A percentile compares a stretch with the other conserved stretches of the same genome.
Evolutionary conservation across 2,329 filamentous ascomycete species (phyloP).

Genomic region (Penicillium sp.): DNA sequence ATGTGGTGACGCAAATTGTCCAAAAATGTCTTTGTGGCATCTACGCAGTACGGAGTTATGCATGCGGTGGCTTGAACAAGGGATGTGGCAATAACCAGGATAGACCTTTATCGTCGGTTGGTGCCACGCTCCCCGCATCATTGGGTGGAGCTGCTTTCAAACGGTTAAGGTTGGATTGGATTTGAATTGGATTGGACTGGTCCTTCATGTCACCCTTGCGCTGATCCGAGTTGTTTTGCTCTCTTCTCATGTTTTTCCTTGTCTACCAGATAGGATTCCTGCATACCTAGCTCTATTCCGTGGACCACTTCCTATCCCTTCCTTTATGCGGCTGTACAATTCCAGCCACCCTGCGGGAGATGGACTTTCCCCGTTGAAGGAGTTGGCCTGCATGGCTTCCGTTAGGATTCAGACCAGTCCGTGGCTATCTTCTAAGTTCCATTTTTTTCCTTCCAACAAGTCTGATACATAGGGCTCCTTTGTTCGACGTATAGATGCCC

Average conservation of each 20-base stretch:
- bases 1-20: background rate
- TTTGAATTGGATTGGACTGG: constrained; percentile 9
- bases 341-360: constrained; percentile 3
- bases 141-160: constrained; percentile 22
- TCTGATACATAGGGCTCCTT: constrained; percentile 1
- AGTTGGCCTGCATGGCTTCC: constrained; percentile 6
- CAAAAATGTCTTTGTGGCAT: constrained; percentile 5
- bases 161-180: constrained; percentile 15
- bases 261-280: constrained; percentile 3
- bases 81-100: constrained; percentile 12
- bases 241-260: background rate
- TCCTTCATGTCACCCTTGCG: constrained; percentile 12
- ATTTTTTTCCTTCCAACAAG: constrained; percentile 8
- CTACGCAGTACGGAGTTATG: constrained; percentile 13
- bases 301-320: constrained; percentile 7
- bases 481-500: background rate
- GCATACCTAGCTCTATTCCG: constrained; percentile 4
- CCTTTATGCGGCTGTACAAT: background rate
- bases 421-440: constrained; percentile 11
- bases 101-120: constrained; percentile 12
- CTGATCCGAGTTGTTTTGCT: background rate
- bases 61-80: constrained; percentile 14
- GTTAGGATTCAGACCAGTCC: constrained; percentile 10
- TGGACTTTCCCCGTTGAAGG: constrained; percentile 1
- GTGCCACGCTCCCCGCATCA: constrained; percentile 13